These are phyloP conservation scores for Phaeolepiota aurea DNA, from an alignment of 768 basidiomycete genomes.

Conservation along the genomic window DNA sequence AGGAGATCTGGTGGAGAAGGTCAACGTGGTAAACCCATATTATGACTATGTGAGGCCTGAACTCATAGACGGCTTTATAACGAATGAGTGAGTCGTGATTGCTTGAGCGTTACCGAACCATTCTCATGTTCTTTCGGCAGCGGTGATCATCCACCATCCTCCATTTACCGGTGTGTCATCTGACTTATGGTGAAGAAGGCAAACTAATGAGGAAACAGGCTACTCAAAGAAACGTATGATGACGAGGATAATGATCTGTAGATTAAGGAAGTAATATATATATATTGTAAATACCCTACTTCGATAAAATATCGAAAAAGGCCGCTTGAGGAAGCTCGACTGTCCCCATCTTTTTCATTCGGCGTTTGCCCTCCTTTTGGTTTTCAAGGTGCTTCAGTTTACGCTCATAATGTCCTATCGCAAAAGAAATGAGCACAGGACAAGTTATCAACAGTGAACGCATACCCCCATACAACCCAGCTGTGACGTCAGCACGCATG, in stretches of 20 bases:
- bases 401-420: conserved; percentile 81
- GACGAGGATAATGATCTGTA: conserved; percentile 87
- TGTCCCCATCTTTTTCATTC: conserved; percentile 81
- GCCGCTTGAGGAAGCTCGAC: conserved; percentile 94
- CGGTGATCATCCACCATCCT: conserved; percentile 93
- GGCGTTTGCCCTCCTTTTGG: conserved; percentile 89
- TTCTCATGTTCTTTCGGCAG: no score
- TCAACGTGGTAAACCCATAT: conserved; percentile 92
- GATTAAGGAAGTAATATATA: conserved; percentile 15
- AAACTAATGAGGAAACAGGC: no score
- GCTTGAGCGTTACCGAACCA: no score
- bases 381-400: conserved; percentile 84
- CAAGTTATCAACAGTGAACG: conserved; percentile 6
- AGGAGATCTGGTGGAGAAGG: conserved; percentile 72
- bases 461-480: conserved; percentile 82
- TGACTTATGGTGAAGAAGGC: no score
- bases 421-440: conserved; percentile 2
- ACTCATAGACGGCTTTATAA: conserved; percentile 88
- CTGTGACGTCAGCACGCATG: conserved; percentile 86
- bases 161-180: conserved; percentile 77
- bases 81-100: conserved; percentile 84
- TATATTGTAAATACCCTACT: conserved; percentile 18
- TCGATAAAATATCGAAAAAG: conserved; percentile 83
- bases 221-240: conserved; percentile 92
- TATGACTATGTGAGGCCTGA: conserved; percentile 95